These are phyloP conservation scores for Thelephora ganbajun DNA, from an alignment of 768 basidiomycete species.

Conservation along the genomic window DNA sequence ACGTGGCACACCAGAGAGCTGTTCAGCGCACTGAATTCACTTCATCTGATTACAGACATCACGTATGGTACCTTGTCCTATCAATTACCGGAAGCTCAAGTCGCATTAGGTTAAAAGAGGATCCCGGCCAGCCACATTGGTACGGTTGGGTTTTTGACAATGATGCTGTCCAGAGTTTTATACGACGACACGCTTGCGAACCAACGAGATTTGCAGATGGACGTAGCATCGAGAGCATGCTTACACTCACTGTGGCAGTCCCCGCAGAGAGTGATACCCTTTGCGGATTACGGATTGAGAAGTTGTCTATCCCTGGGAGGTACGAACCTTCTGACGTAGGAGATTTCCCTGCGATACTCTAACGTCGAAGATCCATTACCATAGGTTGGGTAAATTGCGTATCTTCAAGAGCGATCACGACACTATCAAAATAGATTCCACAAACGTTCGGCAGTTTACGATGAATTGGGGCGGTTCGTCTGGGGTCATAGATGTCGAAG, in stretches of 20 bases:
- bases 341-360: neutral
- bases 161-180: conserved; percentile 37
- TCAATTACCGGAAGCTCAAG: neutral
- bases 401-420: neutral
- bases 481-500: neutral
- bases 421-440: neutral
- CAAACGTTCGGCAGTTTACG: neutral
- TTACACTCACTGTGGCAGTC: conserved; percentile 61
- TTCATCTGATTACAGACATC: conserved; percentile 37
- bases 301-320: conserved; percentile 55
- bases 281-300: conserved; percentile 54
- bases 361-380: neutral
- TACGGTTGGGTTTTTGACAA: conserved; percentile 47
- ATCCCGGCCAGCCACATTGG: conserved; percentile 54
- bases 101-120: conserved; percentile 41
- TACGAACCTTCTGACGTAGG: conserved; percentile 18
- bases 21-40: conserved; percentile 42
- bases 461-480: neutral
- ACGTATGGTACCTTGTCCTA: conserved; percentile 21
- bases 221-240: too few relatives aligned
- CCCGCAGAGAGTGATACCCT: conserved; percentile 60
- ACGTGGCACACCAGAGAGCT: conserved; percentile 70
- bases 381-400: neutral
- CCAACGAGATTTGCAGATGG: too few relatives aligned
- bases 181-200: conserved; percentile 22